Evolutionary conservation across 768 basidiomycete genomes (phyloP), one percentile per base, ranked within the genome.

Genomic region (Pulveroboletus sp.): DNA sequence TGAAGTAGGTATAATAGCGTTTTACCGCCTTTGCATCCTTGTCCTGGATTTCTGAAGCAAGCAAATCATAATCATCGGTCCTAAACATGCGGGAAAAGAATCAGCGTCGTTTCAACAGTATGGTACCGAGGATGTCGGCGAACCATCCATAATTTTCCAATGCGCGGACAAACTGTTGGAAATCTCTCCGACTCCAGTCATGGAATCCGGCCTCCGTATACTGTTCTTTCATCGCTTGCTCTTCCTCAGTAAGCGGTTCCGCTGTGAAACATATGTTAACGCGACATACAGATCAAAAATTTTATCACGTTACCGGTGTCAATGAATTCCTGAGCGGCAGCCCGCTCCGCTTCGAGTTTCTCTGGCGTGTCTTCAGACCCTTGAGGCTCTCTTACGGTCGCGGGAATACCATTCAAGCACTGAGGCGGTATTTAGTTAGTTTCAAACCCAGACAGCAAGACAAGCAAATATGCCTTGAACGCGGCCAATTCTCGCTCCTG

Each of bases 151-250:
- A 82, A 12, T 71, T 73, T 63, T 87, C 90, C n/a, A 84, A 67
- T 2, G 82, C 89, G 34, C 84, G 80, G 40, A 94, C 76, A 61
- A 98, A 89, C 60, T 88, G 89, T 60, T 94, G 93, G 74, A 94
- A 97, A 63, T 97, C 94, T 32, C 92, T 81, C 57, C 90, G 80
- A 64, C 85, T 89, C 95, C 95, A 97, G 55, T 87, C 83, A 27
- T 83, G 80, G 72, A 97, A 97, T 14, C 94, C 94, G 46, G 86
- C 73, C 27, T 74, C 75, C 7, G 82, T 79, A 25, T 88, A 81
- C 38, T 76, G 79, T 25, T 95, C 92, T 70, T 95, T 97, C 63
- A 81, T 75, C 5, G 79, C 77, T 53, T 80, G 69, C 61, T 99
- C 94, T 40, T 91, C 90, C 57, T 97, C 94, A 0, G 85, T 94